These are phyloP conservation scores for Cadophora sp. DNA, from an alignment of 2,329 filamentous ascomycete species.

Conservation along the genomic window DNA sequence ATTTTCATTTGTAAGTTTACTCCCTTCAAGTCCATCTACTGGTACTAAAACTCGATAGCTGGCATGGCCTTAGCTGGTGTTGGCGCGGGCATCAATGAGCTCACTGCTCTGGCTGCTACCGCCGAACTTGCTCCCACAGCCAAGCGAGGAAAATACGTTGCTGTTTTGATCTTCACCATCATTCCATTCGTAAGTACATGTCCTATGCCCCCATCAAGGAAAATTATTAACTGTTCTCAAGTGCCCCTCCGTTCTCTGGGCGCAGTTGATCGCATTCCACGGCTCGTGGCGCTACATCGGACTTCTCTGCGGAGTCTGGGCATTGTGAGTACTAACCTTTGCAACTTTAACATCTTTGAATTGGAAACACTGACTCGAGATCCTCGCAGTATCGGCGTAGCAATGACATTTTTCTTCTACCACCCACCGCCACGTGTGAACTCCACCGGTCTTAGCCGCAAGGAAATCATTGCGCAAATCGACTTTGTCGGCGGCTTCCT, in stretches of 20 bases:
- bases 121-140: constrained; percentile 71
- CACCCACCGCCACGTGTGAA: constrained; percentile 58
- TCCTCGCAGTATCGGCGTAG: constrained; percentile 52
- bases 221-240: background rate
- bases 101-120: constrained; percentile 71
- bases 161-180: constrained; percentile 64
- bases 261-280: constrained; percentile 59
- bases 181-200: constrained; percentile 54
- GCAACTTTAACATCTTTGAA: too few species aligned
- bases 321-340: constrained; percentile 36
- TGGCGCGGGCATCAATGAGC: constrained; percentile 72
- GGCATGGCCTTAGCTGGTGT: constrained; percentile 63
- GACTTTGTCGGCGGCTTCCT: constrained; percentile 60
- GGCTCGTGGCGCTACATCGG: constrained; percentile 61
- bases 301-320: constrained; percentile 59
- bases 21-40: too few species aligned
- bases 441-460: constrained; percentile 47
- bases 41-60: constrained; percentile 44
- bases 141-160: constrained; percentile 67
- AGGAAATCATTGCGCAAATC: constrained; percentile 53
- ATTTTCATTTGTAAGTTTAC: constrained; percentile 62
- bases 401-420: constrained; percentile 59
- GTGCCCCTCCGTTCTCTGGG: constrained; percentile 65
- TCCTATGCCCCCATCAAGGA: too few species aligned
- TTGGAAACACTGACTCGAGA: background rate